A percentile compares a stretch with the other conserved stretches of the same genome.
These are phyloP conservation scores for Curvularia eragrostidis DNA, from an alignment of 2,329 filamentous ascomycete genomes.

Conservation along the genomic window DNA sequence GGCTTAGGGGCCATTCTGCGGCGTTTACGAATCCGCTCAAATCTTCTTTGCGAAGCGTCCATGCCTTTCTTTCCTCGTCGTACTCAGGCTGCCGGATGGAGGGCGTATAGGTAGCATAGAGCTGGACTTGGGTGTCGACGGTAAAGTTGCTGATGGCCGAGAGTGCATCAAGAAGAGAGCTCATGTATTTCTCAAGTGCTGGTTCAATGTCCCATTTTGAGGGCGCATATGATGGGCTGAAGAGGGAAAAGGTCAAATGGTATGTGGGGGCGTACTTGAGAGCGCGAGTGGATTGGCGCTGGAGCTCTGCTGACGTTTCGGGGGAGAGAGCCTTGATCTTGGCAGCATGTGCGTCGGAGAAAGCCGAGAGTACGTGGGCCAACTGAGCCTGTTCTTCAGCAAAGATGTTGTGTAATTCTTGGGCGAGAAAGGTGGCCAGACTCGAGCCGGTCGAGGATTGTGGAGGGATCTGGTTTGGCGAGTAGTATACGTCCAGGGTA, in stretches of 20 bases:
- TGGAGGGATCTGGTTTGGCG: slow-evolving; percentile 70
- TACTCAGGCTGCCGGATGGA: slow-evolving; percentile 65
- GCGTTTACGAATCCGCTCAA: slow-evolving; percentile 96
- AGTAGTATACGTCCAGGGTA: slow-evolving; percentile 78
- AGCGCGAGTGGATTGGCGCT: slow-evolving; percentile 76
- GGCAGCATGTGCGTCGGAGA: slow-evolving; percentile 50
- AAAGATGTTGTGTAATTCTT: slow-evolving; percentile 78
- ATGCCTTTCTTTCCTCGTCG: slow-evolving; percentile 62
- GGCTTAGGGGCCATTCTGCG: slow-evolving; percentile 94
- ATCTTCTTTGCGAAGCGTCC: slow-evolving; percentile 80
- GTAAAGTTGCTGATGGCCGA: slow-evolving; percentile 91
- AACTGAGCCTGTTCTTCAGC: slow-evolving; percentile 88
- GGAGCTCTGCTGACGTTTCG: slow-evolving; percentile 60
- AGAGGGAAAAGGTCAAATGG: slow-evolving; percentile 93
- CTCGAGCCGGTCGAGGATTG: slow-evolving; percentile 73
- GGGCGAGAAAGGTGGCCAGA: slow-evolving; percentile 78
- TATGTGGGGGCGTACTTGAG: slow-evolving; percentile 94
- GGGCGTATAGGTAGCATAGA: slow-evolving; percentile 77
- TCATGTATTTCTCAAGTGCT: slow-evolving; percentile 80
- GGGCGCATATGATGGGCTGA: slow-evolving; percentile 77
- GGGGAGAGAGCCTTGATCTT: slow-evolving; percentile 60
- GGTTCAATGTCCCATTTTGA: slow-evolving; percentile 91
- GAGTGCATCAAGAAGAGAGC: slow-evolving; percentile 79
- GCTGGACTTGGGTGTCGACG: slow-evolving; percentile 92
- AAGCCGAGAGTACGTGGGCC: slow-evolving; percentile 53